Base-by-base conservation (phyloP, 2,329 filamentous ascomycete genomes). In the Raffaelea deltoideospora region DNA sequence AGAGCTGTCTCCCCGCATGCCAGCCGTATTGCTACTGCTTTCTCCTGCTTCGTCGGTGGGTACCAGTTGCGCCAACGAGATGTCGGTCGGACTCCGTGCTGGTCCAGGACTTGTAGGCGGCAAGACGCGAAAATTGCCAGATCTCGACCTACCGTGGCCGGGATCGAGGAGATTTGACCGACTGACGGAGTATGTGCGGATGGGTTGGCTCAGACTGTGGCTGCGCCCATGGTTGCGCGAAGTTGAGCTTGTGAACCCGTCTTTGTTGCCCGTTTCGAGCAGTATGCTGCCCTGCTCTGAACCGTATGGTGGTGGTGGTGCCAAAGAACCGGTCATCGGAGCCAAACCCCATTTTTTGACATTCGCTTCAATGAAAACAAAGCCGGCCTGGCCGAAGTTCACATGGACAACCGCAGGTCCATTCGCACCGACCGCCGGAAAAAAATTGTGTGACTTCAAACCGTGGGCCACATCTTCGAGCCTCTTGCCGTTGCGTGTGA, bases 341-440 rank as follows among this genome's bases (percentile, higher is more conserved):
- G 90, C 90, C 38, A 98, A 65, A 2, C 90, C 90, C 90, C 90
- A 98, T 66, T 96, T 98, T 74, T 98, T 98, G 42, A 98, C 90
- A 51, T 98, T 98, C 43, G 88, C 90, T 59, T 98, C 90, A 48
- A 98, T 96, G 53, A 96, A 98, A 34, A 98, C 90, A 53, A 96
- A 98, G 24, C 90, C 90, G 52, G 90, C 84, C 55, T 98, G 90
- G 8, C 90, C 90, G 55, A 98, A 92, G 56, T 98, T 98, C 53
- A 96, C 90, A 54, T 98, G 88, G 1, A 98, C 74, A 23, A 79
- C 79, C 50, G 84, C 87, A 14, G 90, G 90, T 1, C 90, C 90
- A 52, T 90, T 95, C 39, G 90, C 87, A 31, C 90, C 90, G n/a
- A 98, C 74, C 0, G 90, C 90, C 1, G 90, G 90, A 60, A 98